phyloP scores from a whole-genome alignment of 306 rosid species.

The Corylus heterophylla region DNA sequence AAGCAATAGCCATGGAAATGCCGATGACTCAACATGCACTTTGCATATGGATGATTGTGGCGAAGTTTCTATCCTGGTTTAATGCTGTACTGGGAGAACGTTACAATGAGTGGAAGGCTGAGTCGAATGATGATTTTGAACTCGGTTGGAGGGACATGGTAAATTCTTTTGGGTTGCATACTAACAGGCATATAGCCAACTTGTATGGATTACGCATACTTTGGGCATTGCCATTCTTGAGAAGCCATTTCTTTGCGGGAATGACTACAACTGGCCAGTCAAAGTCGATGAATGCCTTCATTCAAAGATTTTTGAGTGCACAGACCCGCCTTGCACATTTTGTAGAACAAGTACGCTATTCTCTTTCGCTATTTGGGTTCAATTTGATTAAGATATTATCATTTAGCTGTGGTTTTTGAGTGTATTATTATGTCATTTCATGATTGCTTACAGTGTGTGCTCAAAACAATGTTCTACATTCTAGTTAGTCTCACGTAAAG shows the following conservation, averaged over 20 bases:
- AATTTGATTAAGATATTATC: slow-evolving; percentile 3
- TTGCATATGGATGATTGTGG: slow-evolving; percentile 98
- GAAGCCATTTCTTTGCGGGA: slow-evolving; percentile 93
- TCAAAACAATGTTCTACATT: not conserved
- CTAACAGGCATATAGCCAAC: too few relatives aligned
- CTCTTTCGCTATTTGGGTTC: slow-evolving; percentile 9
- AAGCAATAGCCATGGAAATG: slow-evolving; percentile 76
- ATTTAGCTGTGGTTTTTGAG: not conserved
- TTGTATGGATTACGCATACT: too few relatives aligned
- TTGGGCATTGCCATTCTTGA: too few relatives aligned
- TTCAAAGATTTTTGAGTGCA: slow-evolving; percentile 91
- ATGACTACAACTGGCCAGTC: slow-evolving; percentile 89
- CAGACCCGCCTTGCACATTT: slow-evolving; percentile 92
- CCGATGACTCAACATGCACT: slow-evolving; percentile 80
- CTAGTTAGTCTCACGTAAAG: not conserved
- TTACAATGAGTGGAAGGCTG: slow-evolving; percentile 94
- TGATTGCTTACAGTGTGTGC: not conserved
- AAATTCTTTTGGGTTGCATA: too few relatives aligned
- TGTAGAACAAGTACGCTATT: slow-evolving; percentile 72
- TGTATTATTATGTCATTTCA: not conserved
- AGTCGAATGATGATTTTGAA: slow-evolving; percentile 84
- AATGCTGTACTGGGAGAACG: slow-evolving; percentile 95
- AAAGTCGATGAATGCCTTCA: slow-evolving; percentile 86
- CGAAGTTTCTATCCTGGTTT: slow-evolving; percentile 97
- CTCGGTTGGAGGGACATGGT: too few relatives aligned